Percentiles rank a stretch among this genome's conserved stretches.
phyloP scores from a whole-genome alignment of 805 yeast genomes.

The Maudiozyma pseudohumilis region DNA sequence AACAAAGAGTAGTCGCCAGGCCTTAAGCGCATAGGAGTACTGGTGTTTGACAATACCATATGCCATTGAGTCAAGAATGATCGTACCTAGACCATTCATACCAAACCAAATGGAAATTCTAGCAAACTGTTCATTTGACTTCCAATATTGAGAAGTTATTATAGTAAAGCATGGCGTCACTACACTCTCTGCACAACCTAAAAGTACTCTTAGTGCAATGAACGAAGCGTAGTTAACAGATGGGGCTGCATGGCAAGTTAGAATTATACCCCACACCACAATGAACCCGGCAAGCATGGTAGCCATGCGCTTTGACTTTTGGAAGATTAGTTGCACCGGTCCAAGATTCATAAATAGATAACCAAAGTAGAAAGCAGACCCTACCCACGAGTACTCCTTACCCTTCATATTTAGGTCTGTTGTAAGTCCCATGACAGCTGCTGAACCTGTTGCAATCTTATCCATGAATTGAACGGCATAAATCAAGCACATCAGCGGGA shows the following conservation, averaged over 20 bases:
- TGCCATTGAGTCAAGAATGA: constrained; percentile 46
- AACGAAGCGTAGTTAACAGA: constrained; percentile 35
- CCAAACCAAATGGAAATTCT: constrained; percentile 38
- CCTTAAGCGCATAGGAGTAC: constrained; percentile 32
- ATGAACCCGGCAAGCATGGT: constrained; percentile 40
- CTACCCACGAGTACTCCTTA: constrained; percentile 41
- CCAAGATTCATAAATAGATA: constrained; percentile 46
- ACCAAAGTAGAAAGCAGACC: constrained; percentile 55
- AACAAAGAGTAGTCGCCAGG: constrained; percentile 55
- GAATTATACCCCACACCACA: constrained; percentile 52
- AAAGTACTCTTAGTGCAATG: constrained; percentile 36
- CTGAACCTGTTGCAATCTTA: constrained; percentile 42
- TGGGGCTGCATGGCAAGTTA: constrained; percentile 42
- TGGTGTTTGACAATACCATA: constrained; percentile 39
- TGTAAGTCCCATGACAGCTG: constrained; percentile 44
- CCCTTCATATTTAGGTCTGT: constrained; percentile 37
- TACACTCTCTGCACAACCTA: constrained; percentile 44
- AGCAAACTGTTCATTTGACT: constrained; percentile 35
- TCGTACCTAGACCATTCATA: constrained; percentile 37
- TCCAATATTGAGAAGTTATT: constrained; percentile 51
- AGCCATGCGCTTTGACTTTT: constrained; percentile 44
- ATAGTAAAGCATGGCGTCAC: constrained; percentile 50
- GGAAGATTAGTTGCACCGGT: constrained; percentile 30
- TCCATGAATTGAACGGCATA: constrained; percentile 53
- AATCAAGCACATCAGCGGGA: constrained; percentile 41